Evolutionary conservation across 306 rosid species (phyloP).

Genomic region (Lathyrus oleraceus): DNA sequence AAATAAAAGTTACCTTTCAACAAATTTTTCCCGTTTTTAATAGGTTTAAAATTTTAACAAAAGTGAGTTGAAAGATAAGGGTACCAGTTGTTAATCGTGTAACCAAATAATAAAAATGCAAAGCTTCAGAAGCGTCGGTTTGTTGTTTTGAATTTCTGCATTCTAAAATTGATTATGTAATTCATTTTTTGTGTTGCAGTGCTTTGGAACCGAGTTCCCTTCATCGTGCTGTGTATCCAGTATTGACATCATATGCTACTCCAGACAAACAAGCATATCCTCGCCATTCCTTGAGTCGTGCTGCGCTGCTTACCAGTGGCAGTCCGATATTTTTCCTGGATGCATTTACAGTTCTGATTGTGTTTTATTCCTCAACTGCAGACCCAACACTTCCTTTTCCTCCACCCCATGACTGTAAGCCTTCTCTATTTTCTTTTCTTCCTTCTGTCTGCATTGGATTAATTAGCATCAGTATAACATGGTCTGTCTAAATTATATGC

Average conservation of each 20-base stretch:
- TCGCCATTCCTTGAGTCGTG: conserved; percentile 88
- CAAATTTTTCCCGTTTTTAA: conserved; percentile 15
- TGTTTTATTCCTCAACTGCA: conserved; percentile 88
- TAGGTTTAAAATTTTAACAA: background rate
- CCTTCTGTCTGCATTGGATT: conserved; percentile 21
- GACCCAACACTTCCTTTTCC: conserved; percentile 85
- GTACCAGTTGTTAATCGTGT: background rate
- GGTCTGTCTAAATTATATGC: conserved; percentile 31
- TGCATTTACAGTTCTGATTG: conserved; percentile 84
- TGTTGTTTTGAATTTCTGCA: conserved; percentile 21
- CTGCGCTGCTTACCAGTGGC: conserved; percentile 90
- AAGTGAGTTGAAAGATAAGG: conserved; percentile 4
- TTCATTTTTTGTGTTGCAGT: conserved; percentile 52
- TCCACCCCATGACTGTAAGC: conserved; percentile 96
- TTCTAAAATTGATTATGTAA: conserved; percentile 30
- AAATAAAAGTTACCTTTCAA: conserved; percentile 6
- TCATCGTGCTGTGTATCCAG: conserved; percentile 85
- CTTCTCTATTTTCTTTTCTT: background rate
- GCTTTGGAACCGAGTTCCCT: conserved; percentile 91
- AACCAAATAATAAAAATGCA: background rate
- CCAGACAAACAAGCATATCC: conserved; percentile 93
- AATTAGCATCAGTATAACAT: conserved; percentile 11
- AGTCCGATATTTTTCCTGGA: conserved; percentile 98
- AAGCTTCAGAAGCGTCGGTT: conserved; percentile 2
- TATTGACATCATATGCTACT: conserved; percentile 77